phyloP scores from a whole-genome alignment of 495 filamentous ascomycete species.

The Trichoderma gamsii region DNA sequence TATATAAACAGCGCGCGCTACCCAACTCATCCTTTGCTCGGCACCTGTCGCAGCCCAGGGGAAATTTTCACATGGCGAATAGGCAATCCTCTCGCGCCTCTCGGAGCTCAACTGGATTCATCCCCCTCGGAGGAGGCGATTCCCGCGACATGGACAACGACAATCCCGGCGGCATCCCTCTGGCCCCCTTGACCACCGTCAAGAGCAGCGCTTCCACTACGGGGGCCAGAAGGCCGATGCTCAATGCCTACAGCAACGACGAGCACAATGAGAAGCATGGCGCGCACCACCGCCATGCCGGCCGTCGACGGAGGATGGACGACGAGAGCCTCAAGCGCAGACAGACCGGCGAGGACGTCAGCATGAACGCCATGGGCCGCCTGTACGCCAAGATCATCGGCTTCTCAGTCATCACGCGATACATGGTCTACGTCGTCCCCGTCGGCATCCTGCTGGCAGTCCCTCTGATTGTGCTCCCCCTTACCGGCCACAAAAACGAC shows the following conservation, averaged over 20 bases:
- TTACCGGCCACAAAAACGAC: slow-evolving; percentile 34
- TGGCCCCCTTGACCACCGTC: slow-evolving; percentile 45
- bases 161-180: slow-evolving; percentile 18
- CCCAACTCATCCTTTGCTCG: background rate
- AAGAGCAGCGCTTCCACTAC: slow-evolving; percentile 44
- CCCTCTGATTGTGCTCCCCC: slow-evolving; percentile 70
- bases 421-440: slow-evolving; percentile 82
- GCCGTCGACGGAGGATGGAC: slow-evolving; percentile 51
- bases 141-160: slow-evolving; percentile 13
- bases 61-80: slow-evolving; percentile 4
- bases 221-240: slow-evolving; percentile 44
- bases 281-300: slow-evolving; percentile 34
- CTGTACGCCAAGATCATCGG: slow-evolving; percentile 79
- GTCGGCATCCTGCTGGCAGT: slow-evolving; percentile 67
- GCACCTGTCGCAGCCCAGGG: slow-evolving; percentile 2
- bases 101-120: slow-evolving; percentile 12
- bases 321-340: slow-evolving; percentile 43
- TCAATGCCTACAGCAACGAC: slow-evolving; percentile 24
- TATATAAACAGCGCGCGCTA: background rate
- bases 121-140: background rate
- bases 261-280: slow-evolving; percentile 24
- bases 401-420: slow-evolving; percentile 80
- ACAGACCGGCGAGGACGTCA: slow-evolving; percentile 47
- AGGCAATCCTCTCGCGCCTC: background rate
- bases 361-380: slow-evolving; percentile 75